Evolutionary conservation across 768 basidiomycete species (phyloP), one percentile per base, ranked within the genome.

Genomic region (Boletus sensibilis): DNA sequence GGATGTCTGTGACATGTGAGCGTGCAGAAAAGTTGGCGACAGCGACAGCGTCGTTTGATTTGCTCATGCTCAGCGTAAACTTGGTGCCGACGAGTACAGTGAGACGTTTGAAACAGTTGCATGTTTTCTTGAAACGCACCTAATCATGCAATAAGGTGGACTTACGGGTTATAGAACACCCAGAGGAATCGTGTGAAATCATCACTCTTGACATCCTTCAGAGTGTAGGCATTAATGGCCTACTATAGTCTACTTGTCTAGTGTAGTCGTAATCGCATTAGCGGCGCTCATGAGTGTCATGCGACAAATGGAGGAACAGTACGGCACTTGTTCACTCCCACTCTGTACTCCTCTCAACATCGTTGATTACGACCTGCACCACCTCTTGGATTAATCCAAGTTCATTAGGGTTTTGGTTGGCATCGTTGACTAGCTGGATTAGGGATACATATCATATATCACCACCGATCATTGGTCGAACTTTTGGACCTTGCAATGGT

Each of bases 251-350:
- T n/a, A n/a, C n/a, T n/a, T n/a, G n/a, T n/a, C n/a, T n/a, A n/a
- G n/a, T n/a, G n/a, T n/a, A n/a, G n/a, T n/a, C n/a, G n/a, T n/a
- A n/a, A n/a, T n/a, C n/a, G n/a, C n/a, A n/a, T n/a, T n/a, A n/a
- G n/a, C n/a, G n/a, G n/a, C n/a, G n/a, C n/a, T n/a, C n/a, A n/a
- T n/a, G n/a, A n/a, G n/a, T n/a, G n/a, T n/a, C n/a, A 94, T 95
- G 92, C 79, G 91, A 57, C 88, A 94, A 75, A 97, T 98, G 94
- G 97, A 99, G 74, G 94, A 98, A 70, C 94, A 96, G 94, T 98
- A 66, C 57, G 82, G 75, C n/a, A 1, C 37, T 40, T 23, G 23
- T 50, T 52, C 40, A 1, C 23, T 49, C 20, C 12, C 6, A 0
- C 31, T 16, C 33, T 27, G 2, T 34, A 1, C 20, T 16, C 41